Conservation (phyloP, 163 green algal genomes). For the Scenedesmus sp. region DNA sequence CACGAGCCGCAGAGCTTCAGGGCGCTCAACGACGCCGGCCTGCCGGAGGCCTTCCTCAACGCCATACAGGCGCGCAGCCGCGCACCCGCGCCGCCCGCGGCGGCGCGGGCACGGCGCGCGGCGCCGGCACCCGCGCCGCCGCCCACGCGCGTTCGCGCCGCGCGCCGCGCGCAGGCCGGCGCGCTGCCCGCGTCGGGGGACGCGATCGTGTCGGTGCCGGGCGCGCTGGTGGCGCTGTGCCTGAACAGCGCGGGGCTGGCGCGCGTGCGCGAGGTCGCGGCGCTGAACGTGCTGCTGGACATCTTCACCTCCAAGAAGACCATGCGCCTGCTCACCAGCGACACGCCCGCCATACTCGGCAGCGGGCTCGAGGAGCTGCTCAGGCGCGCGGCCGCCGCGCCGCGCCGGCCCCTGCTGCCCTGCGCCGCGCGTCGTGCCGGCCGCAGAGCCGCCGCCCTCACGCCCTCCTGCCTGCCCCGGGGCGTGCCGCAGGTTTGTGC, state of each 20-base stretch:
- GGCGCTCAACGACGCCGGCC: slow-evolving; percentile 70
- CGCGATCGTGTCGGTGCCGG: slow-evolving; percentile 80
- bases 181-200: slow-evolving; percentile 84
- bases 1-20: slow-evolving; percentile 90
- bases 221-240: slow-evolving; percentile 87
- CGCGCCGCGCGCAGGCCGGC: slow-evolving; percentile 67
- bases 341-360: slow-evolving; percentile 81
- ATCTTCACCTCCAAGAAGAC: slow-evolving; percentile 78
- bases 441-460: too few relatives aligned
- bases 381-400: slow-evolving; percentile 43
- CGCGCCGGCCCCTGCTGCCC: background rate
- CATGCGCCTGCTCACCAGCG: slow-evolving; percentile 70
- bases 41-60: slow-evolving; percentile 83
- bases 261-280: slow-evolving; percentile 63
- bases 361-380: slow-evolving; percentile 92
- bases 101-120: background rate
- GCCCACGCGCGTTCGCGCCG: too few relatives aligned
- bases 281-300: slow-evolving; percentile 66
- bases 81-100: background rate
- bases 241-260: slow-evolving; percentile 82
- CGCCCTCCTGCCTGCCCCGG: background rate
- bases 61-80: slow-evolving; percentile 56
- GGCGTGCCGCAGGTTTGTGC: slow-evolving; percentile 68
- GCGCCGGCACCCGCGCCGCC: too few relatives aligned
- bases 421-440: background rate